Evolutionary conservation across 1,284 basidiomycete genomes (phyloP).

Genomic region (Malassezia obtusa): DNA sequence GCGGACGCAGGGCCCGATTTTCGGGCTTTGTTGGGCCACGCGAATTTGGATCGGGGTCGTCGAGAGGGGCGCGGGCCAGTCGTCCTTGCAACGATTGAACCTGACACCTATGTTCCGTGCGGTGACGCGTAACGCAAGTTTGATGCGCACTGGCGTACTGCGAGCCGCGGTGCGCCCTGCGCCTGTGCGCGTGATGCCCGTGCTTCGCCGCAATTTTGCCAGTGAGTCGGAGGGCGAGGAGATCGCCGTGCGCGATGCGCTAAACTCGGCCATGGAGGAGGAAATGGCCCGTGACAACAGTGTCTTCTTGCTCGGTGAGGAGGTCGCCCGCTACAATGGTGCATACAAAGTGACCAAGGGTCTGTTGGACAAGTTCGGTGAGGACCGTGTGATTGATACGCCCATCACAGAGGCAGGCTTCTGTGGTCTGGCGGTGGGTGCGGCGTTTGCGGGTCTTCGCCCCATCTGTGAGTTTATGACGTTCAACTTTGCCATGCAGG

Average conservation of each 20-base stretch:
- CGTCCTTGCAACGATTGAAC: neutral
- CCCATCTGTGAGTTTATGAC: slow-evolving; percentile 99
- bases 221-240: slow-evolving; percentile 46
- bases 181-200: neutral
- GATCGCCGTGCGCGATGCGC: slow-evolving; percentile 97
- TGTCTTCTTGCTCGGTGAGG: slow-evolving; percentile 93
- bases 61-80: neutral
- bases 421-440: slow-evolving; percentile 88
- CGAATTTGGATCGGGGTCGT: neutral
- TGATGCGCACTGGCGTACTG: neutral
- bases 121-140: neutral
- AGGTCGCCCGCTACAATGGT: slow-evolving; percentile 70
- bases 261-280: slow-evolving; percentile 98
- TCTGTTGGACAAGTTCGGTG: slow-evolving; percentile 96
- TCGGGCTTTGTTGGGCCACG: neutral
- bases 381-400: slow-evolving; percentile 88
- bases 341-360: slow-evolving; percentile 55
- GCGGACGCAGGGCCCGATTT: neutral
- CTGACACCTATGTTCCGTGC: neutral
- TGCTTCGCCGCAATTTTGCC: neutral
- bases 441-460: slow-evolving; percentile 83
- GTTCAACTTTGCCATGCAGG: slow-evolving; percentile 57
- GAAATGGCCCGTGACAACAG: slow-evolving; percentile 94
- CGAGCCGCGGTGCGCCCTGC: neutral
- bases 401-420: slow-evolving; percentile 96